Evolutionary conservation across 352 stramenopile genomes (phyloP).

Genomic region (Pythium aphanidermatum): DNA sequence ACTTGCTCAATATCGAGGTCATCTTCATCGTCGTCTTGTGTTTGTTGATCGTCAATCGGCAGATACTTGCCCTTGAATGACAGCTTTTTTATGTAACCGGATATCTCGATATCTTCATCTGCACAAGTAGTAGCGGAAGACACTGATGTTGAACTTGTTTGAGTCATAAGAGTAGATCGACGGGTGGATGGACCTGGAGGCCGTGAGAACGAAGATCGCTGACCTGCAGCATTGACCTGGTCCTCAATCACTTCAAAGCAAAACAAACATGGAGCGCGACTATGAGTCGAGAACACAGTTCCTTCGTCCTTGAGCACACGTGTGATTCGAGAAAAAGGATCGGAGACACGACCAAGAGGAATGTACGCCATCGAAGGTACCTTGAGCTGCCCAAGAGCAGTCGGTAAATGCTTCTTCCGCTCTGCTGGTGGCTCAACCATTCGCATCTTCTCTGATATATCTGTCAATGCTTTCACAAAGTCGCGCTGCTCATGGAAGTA

Average conservation of each 20-base stretch:
- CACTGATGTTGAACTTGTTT: constrained; percentile 14
- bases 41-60: constrained; percentile 19
- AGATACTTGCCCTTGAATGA: constrained; percentile 62
- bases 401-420: constrained; percentile 57
- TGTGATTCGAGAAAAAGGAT: constrained; percentile 61
- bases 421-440: constrained; percentile 50
- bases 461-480: constrained; percentile 59
- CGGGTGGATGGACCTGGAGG: background rate
- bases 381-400: constrained; percentile 29
- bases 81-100: constrained; percentile 44
- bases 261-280: constrained; percentile 57
- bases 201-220: constrained; percentile 24
- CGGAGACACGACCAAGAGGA: constrained; percentile 58
- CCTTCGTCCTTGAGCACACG: constrained; percentile 65
- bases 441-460: constrained; percentile 73
- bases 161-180: background rate
- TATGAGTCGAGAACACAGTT: constrained; percentile 80
- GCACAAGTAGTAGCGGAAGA: constrained; percentile 22
- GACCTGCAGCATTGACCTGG: constrained; percentile 49
- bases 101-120: constrained; percentile 41
- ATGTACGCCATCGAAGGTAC: constrained; percentile 76
- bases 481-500: constrained; percentile 78
- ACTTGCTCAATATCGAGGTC: constrained; percentile 20
- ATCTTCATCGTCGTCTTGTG: constrained; percentile 27
- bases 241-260: constrained; percentile 80